Conservation (phyloP, 2,329 filamentous ascomycete species). For the Fusarium poae region DNA sequence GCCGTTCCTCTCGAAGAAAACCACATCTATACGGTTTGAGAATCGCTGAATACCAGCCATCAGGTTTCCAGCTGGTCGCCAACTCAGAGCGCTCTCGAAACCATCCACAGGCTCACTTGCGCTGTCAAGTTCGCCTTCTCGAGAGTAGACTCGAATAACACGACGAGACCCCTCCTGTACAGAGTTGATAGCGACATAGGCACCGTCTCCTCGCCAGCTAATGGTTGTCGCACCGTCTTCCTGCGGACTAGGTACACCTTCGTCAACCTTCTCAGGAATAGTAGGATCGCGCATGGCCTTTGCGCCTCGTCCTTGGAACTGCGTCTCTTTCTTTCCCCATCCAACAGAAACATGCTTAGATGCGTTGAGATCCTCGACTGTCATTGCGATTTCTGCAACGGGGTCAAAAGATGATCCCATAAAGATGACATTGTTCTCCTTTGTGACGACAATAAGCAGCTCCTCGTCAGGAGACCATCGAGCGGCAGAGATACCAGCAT, state of each 20-base stretch:
- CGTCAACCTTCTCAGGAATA: conserved; percentile 90
- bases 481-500: conserved; percentile 89
- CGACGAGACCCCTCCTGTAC: conserved; percentile 77
- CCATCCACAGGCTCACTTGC: conserved; percentile 95
- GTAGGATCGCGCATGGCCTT: conserved; percentile 91
- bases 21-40: conserved; percentile 78
- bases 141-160: conserved; percentile 88
- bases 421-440: conserved; percentile 82
- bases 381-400: conserved; percentile 80
- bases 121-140: conserved; percentile 91
- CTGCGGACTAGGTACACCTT: conserved; percentile 78
- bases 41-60: conserved; percentile 86
- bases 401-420: conserved; percentile 95
- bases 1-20: conserved; percentile 98
- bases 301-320: conserved; percentile 93
- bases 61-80: conserved; percentile 90
- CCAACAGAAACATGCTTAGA: conserved; percentile 96
- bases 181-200: conserved; percentile 88
- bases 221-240: conserved; percentile 81
- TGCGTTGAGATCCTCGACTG: conserved; percentile 81
- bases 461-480: conserved; percentile 97
- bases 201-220: conserved; percentile 95
- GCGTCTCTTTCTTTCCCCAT: conserved; percentile 98
- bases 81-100: conserved; percentile 88
- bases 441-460: conserved; percentile 84